phyloP scores from a whole-genome alignment of 202 grass and related monocot genomes.

The Dendrocalamus latiflorus region DNA sequence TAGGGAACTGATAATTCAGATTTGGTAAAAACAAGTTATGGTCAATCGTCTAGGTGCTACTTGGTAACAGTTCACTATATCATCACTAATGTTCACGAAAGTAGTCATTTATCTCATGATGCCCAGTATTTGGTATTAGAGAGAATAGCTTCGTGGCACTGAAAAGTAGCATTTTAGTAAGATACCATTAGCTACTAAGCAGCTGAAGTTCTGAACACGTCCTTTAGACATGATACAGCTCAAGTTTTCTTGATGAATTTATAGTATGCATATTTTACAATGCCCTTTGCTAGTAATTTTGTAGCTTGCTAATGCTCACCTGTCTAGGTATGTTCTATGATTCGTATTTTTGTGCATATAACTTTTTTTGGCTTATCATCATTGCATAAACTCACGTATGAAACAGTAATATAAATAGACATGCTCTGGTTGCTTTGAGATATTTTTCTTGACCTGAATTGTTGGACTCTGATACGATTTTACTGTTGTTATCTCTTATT shows the following conservation, averaged over 20 bases:
- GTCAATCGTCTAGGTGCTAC: background rate
- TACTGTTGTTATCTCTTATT: slow-evolving; percentile 16
- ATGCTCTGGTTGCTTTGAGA: background rate
- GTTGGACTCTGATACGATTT: slow-evolving; percentile 21
- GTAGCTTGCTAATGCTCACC: background rate
- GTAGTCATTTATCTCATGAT: too few species aligned
- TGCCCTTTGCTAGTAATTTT: background rate
- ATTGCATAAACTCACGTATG: slow-evolving; percentile 10
- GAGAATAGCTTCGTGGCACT: too few species aligned
- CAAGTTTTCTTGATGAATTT: background rate
- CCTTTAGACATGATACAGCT: too few species aligned
- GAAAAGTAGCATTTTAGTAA: too few species aligned
- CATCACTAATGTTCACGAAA: too few species aligned
- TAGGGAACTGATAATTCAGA: background rate
- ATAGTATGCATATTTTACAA: background rate
- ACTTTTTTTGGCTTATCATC: slow-evolving; percentile 18
- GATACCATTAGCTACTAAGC: too few species aligned
- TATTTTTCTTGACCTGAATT: slow-evolving; percentile 19
- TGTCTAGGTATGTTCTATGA: background rate
- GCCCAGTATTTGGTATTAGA: too few species aligned
- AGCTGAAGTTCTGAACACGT: too few species aligned
- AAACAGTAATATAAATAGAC: background rate
- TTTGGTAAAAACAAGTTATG: background rate
- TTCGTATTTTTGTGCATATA: background rate
- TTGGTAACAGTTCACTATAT: too few species aligned